phyloP scores from a whole-genome alignment of 129 eudicot genomes.

The Silybum marianum region DNA sequence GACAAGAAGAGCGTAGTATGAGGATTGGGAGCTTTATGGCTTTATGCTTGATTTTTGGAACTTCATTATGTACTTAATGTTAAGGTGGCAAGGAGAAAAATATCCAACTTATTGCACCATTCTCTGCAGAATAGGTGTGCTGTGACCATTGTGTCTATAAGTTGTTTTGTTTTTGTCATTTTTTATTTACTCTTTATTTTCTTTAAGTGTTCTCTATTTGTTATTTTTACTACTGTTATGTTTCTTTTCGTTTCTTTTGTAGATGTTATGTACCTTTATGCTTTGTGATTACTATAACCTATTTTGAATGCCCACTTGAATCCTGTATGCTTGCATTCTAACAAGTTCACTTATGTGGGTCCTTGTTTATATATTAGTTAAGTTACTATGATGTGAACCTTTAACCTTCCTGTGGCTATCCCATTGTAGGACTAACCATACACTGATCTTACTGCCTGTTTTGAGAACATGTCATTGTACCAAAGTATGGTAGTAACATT shows the following conservation, averaged over 20 bases:
- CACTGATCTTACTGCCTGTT: no score
- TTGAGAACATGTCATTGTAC: neutral
- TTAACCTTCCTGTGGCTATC: no score
- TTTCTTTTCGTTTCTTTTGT: no score
- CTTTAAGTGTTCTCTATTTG: neutral
- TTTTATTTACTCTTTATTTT: no score
- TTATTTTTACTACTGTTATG: neutral
- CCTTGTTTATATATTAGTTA: neutral
- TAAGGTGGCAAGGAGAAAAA: neutral
- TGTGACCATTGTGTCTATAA: neutral
- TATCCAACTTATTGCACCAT: neutral
- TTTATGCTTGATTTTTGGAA: neutral
- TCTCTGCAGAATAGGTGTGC: neutral
- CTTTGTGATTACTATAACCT: neutral
- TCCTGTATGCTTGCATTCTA: neutral
- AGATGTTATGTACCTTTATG: neutral
- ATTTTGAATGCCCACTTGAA: neutral
- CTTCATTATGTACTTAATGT: neutral
- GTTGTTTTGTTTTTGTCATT: neutral
- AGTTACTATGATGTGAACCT: neutral
- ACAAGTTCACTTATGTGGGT: neutral
- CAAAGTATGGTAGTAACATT: neutral
- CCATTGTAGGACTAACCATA: no score
- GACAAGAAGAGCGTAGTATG: neutral
- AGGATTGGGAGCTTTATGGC: neutral